Evolutionary conservation across 257 asterid species (phyloP), one percentile per base, ranked within the genome.

Genomic region (Ilex asprella): DNA sequence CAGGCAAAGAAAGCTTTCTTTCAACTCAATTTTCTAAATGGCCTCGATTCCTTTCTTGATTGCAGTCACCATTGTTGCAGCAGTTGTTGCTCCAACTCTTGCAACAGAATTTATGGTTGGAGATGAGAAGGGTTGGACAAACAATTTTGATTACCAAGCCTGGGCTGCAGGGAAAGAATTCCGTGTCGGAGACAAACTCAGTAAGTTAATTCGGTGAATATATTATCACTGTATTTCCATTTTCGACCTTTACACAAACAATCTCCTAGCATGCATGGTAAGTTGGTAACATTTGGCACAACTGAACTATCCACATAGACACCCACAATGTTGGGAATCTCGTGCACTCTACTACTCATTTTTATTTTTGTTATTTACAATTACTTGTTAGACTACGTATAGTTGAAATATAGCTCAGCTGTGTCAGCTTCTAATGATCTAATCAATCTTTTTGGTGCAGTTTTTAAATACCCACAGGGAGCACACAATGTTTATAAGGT

Each of bases 91-190:
- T 59, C 78, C 79, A 14, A 58, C 82, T 56, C 2, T 75, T 30
- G 77, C 77, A 0, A 53, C 61, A 5, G 80, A 82, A 6, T 58
- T 75, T 54, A 8, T 59, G 12, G 84, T 82, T 0, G 84, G 89
- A 61, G 89, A 70, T 63, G 67, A 61, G 0, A 15, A 16, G 3
- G 86, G 86, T 9, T 82, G 88, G 88, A 68, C 15, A 8, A 9
- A 63, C 16, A 47, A 59, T 39, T 56, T 65, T 13, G 68, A 83
- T 69, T 78, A 71, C 70, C 57, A 75, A 31, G 53, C 12, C 2
- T 78, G 86, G 90, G 70, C 81, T 0, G 41, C 35, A 1, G 78
- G 73, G 8, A 81, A 76, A 66, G 15, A 31, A 13, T 81, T 81
- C 54, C 52, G 29, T 27, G 79, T 81, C 21, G 87, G 84, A 12